Percentiles rank a stretch among this genome's conserved stretches.
Evolutionary conservation across 257 asterid genomes (phyloP).

Genomic region (Echites panduratus): DNA sequence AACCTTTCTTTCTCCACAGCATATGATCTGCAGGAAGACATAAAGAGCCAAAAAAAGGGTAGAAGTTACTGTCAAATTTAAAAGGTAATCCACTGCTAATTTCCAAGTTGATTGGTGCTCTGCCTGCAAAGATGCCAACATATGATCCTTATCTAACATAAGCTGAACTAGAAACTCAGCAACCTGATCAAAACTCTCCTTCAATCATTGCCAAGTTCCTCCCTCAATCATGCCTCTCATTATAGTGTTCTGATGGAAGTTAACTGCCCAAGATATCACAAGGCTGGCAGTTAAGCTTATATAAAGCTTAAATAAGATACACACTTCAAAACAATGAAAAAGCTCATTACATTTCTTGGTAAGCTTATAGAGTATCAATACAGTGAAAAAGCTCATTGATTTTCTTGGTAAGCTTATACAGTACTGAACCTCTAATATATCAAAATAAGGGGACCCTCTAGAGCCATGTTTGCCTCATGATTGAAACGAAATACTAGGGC

Average conservation of each 20-base stretch:
- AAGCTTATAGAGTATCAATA: too few species aligned
- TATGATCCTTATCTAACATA: slow-evolving; percentile 43
- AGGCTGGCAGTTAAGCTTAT: slow-evolving; percentile 59
- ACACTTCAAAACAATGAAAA: too few species aligned
- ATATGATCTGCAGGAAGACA: slow-evolving; percentile 49
- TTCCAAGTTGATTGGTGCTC: slow-evolving; percentile 51
- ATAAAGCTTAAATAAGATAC: too few species aligned
- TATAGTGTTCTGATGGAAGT: slow-evolving; percentile 63
- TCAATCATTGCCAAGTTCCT: slow-evolving; percentile 76
- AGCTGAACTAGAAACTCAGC: slow-evolving; percentile 45
- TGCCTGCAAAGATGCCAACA: slow-evolving; percentile 44
- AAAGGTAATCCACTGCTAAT: slow-evolving; percentile 48
- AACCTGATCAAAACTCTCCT: slow-evolving; percentile 69
- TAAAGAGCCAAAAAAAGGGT: slow-evolving; percentile 48
- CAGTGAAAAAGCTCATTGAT: too few species aligned
- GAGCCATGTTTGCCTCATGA: too few species aligned
- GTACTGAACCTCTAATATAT: too few species aligned
- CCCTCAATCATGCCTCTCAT: slow-evolving; percentile 77
- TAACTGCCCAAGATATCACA: slow-evolving; percentile 66
- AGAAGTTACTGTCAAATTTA: slow-evolving; percentile 59
- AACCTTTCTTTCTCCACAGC: slow-evolving; percentile 33
- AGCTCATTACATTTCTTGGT: too few species aligned
- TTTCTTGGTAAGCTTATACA: too few species aligned
- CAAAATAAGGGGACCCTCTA: too few species aligned
- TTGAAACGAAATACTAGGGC: too few species aligned